Conservation (phyloP, 495 filamentous ascomycete species). For the Hypoxylon lienhwacheense region DNA sequence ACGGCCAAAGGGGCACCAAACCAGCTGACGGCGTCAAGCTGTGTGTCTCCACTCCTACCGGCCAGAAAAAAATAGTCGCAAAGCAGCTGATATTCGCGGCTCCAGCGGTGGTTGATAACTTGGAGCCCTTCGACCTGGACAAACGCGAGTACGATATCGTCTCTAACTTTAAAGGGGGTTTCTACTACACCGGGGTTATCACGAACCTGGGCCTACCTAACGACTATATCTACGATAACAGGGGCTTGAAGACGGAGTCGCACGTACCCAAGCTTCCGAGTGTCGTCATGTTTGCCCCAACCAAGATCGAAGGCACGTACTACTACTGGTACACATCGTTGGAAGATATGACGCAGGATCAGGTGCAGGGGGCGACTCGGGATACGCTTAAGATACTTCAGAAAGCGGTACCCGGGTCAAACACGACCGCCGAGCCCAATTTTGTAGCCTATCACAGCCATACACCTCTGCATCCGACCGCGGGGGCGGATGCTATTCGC, state of each 20-base stretch:
- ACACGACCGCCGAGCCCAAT: conserved; percentile 6
- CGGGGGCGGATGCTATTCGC: conserved; percentile 35
- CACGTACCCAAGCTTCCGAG: conserved; percentile 17
- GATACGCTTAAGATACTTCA: conserved; percentile 21
- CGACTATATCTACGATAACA: conserved; percentile 18
- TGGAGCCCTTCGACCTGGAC: conserved; percentile 41
- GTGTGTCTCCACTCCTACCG: conserved; percentile 17
- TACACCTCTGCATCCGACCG: conserved; percentile 40
- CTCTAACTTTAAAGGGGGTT: conserved; percentile 18
- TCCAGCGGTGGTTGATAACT: conserved; percentile 41
- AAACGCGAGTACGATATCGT: conserved; percentile 44
- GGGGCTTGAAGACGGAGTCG: conserved; percentile 11
- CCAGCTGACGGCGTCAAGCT: conserved; percentile 21
- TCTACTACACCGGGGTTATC: conserved; percentile 24
- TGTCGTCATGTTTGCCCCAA: conserved; percentile 27
- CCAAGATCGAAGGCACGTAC: conserved; percentile 22
- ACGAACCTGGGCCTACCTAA: conserved; percentile 17
- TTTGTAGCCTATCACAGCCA: conserved; percentile 40
- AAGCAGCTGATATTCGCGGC: conserved; percentile 54
- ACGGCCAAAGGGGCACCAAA: conserved; percentile 6
- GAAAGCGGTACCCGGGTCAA: conserved; percentile 4
- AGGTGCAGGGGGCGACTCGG: conserved; percentile 16
- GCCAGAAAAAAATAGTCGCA: conserved; percentile 43
- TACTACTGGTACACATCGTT: conserved; percentile 31
- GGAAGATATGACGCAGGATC: conserved; percentile 4